Evolutionary conservation across 805 yeast genomes (phyloP), one percentile per base, ranked within the genome.

Genomic region (Candida pseudofarinosa): DNA sequence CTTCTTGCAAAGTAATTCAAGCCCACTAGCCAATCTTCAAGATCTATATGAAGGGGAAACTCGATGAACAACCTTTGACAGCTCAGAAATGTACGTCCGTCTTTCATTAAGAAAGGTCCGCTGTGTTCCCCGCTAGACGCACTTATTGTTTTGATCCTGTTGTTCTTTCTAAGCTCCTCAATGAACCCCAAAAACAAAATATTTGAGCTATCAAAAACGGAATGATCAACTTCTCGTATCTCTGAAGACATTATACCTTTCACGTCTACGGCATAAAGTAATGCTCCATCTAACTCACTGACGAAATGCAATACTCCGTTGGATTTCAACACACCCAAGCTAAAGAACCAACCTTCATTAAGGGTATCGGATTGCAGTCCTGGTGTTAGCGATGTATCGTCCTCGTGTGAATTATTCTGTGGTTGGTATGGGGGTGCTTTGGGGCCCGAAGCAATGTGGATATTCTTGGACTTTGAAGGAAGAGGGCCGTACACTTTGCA

Each of bases 11-110:
- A 81, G 12, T 85, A 79, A 36, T 73, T 75, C 44, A 85, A 60
- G 0, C 87, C 82, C 10, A 85, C 85, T 47, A 76, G 69, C 90
- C 93, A 85, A 56, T 83, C 89, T 54, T 84, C 90, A 35, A 84
- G 66, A 58, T 84, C 90, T 17, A 80, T 79, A 50, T 78, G 79
- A 33, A 81, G 63, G 2, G 87, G 85, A 48, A 85, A 85, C 48
- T 77, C 79, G 38, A 85, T 64, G 17, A 83, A 61, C 3, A 81
- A 66, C 39, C 83, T 53, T 43, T 60, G 63, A 47, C 60, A 55
- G 30, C 62, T 66, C 16, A 63, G 49, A 10, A 67, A 52, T 23
- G 47, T 44, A 39, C 62, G 62, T 33, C 66, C 69, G 16, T 69
- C 76, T 39, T 60, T 56, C 8, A 52, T 41, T 35, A 70, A 53